These are phyloP conservation scores for Acanthamoeba castellanii DNA, from an alignment of 208 protist genomes.

Conservation along the genomic window DNA sequence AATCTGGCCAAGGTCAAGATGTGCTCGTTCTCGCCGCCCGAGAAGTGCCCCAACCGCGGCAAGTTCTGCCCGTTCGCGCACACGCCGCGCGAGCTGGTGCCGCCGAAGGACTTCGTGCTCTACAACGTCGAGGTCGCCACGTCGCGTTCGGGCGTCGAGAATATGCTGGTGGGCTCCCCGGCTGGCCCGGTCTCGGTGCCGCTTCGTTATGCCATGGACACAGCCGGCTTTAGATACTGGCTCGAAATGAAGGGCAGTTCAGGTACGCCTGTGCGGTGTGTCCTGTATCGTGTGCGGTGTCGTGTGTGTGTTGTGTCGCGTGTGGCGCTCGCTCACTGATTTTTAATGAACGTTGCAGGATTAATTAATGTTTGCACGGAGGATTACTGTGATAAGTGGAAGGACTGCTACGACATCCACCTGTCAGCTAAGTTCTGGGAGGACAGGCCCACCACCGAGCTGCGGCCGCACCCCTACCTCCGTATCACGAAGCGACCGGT, in stretches of 20 bases:
- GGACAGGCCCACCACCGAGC: neutral
- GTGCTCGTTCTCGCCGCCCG: neutral
- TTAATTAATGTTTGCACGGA: neutral
- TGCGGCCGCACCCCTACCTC: slow-evolving; percentile 12
- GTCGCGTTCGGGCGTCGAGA: neutral
- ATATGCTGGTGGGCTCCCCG: neutral
- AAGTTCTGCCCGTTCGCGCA: slow-evolving; percentile 17
- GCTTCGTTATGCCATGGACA: slow-evolving; percentile 6
- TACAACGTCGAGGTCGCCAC: neutral
- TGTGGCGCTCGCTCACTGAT: no score
- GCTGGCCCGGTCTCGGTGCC: neutral
- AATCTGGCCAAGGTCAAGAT: neutral
- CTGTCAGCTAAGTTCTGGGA: neutral
- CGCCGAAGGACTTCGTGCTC: neutral
- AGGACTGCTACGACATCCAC: slow-evolving; percentile 11
- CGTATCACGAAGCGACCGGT: neutral
- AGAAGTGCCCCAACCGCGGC: neutral
- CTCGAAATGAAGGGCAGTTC: neutral
- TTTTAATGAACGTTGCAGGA: neutral
- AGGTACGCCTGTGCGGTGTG: neutral
- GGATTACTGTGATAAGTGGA: neutral
- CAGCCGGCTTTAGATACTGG: neutral
- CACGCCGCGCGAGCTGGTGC: neutral
- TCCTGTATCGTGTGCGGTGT: no score
- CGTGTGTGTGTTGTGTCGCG: neutral